Evolutionary conservation across 2,329 filamentous ascomycete species (phyloP), one percentile per base, ranked within the genome.

Genomic region (Ophiostoma ips): DNA sequence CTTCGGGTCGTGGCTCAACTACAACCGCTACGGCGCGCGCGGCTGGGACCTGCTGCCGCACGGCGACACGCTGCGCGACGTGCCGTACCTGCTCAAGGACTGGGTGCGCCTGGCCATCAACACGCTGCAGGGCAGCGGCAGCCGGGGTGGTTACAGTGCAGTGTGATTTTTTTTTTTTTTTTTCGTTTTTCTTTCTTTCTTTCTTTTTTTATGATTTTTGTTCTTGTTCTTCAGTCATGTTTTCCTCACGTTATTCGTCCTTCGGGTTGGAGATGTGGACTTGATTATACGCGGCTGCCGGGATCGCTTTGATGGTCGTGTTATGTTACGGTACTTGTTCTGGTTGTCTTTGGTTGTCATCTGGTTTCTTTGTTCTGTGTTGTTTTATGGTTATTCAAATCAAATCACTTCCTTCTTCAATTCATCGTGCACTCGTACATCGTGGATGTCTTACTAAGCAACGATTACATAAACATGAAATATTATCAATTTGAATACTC

Each of bases 1-100:
- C 64, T 96, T 96, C 62, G 89, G 90, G 56, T 94, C 89, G 18
- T 98, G 92, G 92, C 81, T 96, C 64, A 96, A 96, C 72, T 96
- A 96, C 75, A 95, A 88, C 70, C 85, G 89, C 55, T 95, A 95
- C 66, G 90, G 90, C 45, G 89, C 90, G 48, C 77, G 90, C 41
- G 92, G 92, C 51, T 96, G 89, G 89, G 92, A 96, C 61, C 75
- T 95, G 16, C 72, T 96, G 16, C 92, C 92, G 13, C 90, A 96
- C 63, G 85, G 85, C 56, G 92, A 98, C 65, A 84, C 86, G 0
- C 84, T 96, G 58, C 82, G 90, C 56, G 92, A 98, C 61, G 69
- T 95, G 18, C 92, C 92, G 3, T 96, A 95, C 63, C 75, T 96
- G 49, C 67, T 95, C 55, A 89, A 90, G 67, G 92, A 98, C 65